Base-by-base conservation (phyloP, 225 moss, liverwort and hornwort genomes). In the Lunularia cruciata region DNA sequence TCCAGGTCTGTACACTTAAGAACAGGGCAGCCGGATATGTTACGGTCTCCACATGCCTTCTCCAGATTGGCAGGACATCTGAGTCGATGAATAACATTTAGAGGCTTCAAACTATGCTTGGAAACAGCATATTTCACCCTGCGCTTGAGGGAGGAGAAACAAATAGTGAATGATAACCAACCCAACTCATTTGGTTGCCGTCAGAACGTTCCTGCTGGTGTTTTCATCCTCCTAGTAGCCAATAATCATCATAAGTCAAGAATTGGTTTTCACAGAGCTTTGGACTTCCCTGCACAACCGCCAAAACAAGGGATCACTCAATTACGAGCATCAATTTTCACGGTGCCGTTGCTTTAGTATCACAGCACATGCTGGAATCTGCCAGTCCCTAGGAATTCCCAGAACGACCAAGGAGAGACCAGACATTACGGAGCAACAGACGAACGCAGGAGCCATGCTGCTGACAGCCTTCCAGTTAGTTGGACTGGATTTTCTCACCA, bases 211-310 rank as follows among this genome's bases (percentile, higher is more conserved):
- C 56, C 27, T 25, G 31, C 47, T 49, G 68, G 18, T 48, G 47
- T 75, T 60, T 67, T 48, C 38, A 47, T 48, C 51, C 59, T 70
- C 67, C 47, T 57, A 63, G 76, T 68, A 63, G 76, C 64, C 64
- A 69, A 52, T 54, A 25, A 58, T 71, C 78, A 64, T 63, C 65
- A 40, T 60, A 63, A 57, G 68, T 69, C 52, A 47, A 47, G 47
- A 39, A 65, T 74, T 53, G 65, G 33, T 75, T n/a, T 40, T 82
- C 82, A 82, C 71, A 71, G 71, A 42, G 45, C 61, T 78, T 78
- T 82, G 70, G 77, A 67, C 71, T 78, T 82, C 74, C 82, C 82
- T 82, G 82, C 82, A 82, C 77, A 77, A n/a, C 67, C 77, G 74
- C 74, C 77, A 77, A 77, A 70, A 82, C 82, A 82, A 78, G 23